Percentiles rank a stretch among this genome's conserved stretches.
phyloP scores from a whole-genome alignment of 169 alveolate genomes.

The Eimeria acervulina region DNA sequence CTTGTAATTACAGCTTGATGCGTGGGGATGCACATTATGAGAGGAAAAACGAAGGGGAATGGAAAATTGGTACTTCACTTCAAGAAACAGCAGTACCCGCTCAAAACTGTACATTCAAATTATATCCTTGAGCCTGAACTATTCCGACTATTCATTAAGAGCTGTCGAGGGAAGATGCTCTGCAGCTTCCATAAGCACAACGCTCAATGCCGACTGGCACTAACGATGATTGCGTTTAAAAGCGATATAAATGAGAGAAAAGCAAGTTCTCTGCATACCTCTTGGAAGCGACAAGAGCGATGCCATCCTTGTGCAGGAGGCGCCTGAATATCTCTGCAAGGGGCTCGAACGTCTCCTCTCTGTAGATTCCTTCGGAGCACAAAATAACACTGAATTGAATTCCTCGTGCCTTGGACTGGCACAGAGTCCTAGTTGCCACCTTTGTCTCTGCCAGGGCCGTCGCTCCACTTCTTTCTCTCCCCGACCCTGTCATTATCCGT shows the following conservation, averaged over 20 bases:
- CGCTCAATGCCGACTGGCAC: background rate
- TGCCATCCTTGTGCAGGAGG: conserved; percentile 1
- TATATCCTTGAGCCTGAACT: background rate
- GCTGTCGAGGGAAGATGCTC: background rate
- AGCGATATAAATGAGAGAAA: background rate
- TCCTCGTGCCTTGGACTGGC: background rate
- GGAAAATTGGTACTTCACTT: background rate
- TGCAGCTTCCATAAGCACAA: background rate
- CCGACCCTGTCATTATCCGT: background rate
- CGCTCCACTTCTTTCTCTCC: background rate
- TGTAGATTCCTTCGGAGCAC: conserved; percentile 68
- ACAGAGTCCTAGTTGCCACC: background rate
- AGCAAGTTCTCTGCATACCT: background rate
- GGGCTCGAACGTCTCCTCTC: conserved; percentile 55
- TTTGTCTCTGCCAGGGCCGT: background rate
- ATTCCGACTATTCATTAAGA: background rate
- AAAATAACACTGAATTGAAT: conserved; percentile 1
- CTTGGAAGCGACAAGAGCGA: conserved; percentile 67
- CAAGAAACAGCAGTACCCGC: background rate
- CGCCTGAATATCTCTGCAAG: conserved; percentile 1
- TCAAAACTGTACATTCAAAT: background rate
- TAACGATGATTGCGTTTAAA: background rate
- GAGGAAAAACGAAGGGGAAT: background rate
- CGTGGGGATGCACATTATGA: background rate
- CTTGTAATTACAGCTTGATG: background rate